Base-by-base conservation (phyloP, 2,329 filamentous ascomycete species). In the Pseudocercospora ulei region DNA sequence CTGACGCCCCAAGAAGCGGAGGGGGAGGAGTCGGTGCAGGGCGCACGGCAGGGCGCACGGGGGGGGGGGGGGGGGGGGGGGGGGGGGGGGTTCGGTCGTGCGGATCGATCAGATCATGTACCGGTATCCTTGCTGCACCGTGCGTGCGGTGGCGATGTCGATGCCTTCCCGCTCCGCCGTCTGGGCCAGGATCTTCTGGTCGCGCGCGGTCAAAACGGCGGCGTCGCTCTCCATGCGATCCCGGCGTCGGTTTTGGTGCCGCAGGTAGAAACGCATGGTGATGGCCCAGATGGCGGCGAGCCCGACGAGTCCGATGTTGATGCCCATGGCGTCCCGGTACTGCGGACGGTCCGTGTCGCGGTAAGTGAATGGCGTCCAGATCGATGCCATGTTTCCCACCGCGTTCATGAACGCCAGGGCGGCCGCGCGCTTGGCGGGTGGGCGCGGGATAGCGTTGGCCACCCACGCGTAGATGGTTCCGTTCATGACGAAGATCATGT, bases 391-490 rank as follows among this genome's bases (percentile, higher is more conserved):
- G 56, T 87, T 85, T 11, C 71, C 74, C 6, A 83, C 68, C 2
- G 78, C 77, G 55, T 88, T 88, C 61, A 87, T 83, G 45, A 80
- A 76, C 1, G 81, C 82, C 3, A 88, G 59, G 0, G 80, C 80
- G 0, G 80, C 75, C 2, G 77, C 76, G 43, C 80, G 72, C 64
- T 87, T 87, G 2, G 81, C 76, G 0, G 81, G 79, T 3, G 83
- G 82, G 3, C 82, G 73, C 0, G 82, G 81, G 35, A 88, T 69
- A 1, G 77, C 80, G 56, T 81, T 83, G 30, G 72, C 76, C 47
- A 87, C 84, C 82, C 82, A 90, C 2, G 77, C 80, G 54, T 77
- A 84, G 31, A 74, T 51, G 4, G 42, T 41, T 4, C 41, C 37
- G 28, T 72, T 71, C 56, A 69, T 69, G 9, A 68, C 64, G 48